phyloP scores from a whole-genome alignment of 768 basidiomycete species.

The Pleurotus citrinopileatus region DNA sequence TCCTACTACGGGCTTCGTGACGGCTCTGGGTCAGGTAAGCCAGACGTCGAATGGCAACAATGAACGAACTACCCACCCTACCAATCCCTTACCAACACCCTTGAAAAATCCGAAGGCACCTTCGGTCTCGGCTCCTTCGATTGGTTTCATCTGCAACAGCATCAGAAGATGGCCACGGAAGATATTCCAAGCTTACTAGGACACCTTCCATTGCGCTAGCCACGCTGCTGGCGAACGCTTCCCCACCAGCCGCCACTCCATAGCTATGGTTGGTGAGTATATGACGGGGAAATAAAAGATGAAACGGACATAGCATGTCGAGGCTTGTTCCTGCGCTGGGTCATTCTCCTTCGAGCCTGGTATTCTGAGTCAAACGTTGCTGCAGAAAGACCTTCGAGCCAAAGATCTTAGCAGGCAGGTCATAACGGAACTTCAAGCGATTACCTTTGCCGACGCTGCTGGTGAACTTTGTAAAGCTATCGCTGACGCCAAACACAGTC shows the following conservation, averaged over 20 bases:
- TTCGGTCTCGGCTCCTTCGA: conserved; percentile 93
- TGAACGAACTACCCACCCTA: conserved; percentile 60
- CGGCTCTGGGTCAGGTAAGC: conserved; percentile 64
- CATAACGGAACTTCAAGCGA: background rate
- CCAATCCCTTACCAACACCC: conserved; percentile 93
- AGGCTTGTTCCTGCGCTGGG: conserved; percentile 89
- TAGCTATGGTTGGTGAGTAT: conserved; percentile 48
- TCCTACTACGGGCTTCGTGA: conserved; percentile 96
- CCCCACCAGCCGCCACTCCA: conserved; percentile 93
- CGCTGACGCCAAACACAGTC: conserved; percentile 93
- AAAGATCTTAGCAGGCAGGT: conserved; percentile 30
- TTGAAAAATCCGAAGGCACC: conserved; percentile 98
- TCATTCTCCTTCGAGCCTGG: conserved; percentile 84
- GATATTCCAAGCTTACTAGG: conserved; percentile 47
- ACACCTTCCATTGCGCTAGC: conserved; percentile 97
- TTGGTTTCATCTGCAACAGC: conserved; percentile 77
- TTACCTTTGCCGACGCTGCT: conserved; percentile 95
- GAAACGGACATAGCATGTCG: conserved; percentile 86
- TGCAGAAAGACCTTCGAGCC: conserved; percentile 93
- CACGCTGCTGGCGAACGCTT: conserved; percentile 90
- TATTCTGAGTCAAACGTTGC: conserved; percentile 97
- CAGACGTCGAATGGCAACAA: background rate
- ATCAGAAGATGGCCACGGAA: background rate
- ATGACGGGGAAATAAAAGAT: background rate
- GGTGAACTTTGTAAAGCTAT: conserved; percentile 97